Percentiles rank a stretch among this genome's conserved stretches.
These are phyloP conservation scores for Yamadazyma diospyri DNA, from an alignment of 1,139 yeast species.

Conservation along the genomic window DNA sequence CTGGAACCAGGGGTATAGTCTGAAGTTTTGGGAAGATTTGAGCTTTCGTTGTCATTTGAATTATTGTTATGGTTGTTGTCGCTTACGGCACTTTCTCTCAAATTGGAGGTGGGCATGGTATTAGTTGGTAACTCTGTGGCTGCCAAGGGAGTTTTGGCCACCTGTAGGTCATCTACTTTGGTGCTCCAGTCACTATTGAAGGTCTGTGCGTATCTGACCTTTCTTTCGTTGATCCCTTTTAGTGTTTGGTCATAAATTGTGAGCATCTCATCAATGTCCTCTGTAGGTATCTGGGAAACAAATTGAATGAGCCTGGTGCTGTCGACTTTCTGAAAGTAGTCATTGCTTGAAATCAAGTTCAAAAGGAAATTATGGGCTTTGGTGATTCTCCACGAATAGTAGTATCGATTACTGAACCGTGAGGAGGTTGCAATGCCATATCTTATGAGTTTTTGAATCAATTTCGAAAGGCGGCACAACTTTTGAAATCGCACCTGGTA, in stretches of 20 bases:
- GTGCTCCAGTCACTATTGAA: background rate
- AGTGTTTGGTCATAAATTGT: conserved; percentile 8
- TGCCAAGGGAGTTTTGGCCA: background rate
- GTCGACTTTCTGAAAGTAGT: conserved; percentile 17
- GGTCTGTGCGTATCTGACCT: background rate
- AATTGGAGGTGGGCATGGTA: background rate
- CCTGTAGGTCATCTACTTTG: background rate
- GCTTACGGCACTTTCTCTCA: background rate
- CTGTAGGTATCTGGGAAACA: conserved; percentile 4
- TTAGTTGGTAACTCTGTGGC: too few relatives aligned
- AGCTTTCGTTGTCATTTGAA: background rate
- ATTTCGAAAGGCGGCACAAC: conserved; percentile 18
- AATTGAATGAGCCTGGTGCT: conserved; percentile 4
- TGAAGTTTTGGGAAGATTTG: background rate
- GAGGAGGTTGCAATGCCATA: conserved; percentile 24
- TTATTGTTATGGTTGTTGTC: background rate
- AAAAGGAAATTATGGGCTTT: conserved; percentile 33
- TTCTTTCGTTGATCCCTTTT: conserved; percentile 6
- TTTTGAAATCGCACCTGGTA: conserved; percentile 20
- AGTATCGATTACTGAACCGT: conserved; percentile 34
- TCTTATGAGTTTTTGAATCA: conserved; percentile 19
- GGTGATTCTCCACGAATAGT: conserved; percentile 43
- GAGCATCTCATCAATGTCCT: conserved; percentile 13
- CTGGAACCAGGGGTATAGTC: conserved; percentile 7
- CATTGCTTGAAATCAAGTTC: conserved; percentile 20